Evolutionary conservation across 1,284 basidiomycete species (phyloP).

Genomic region (Marasmius fiardii): DNA sequence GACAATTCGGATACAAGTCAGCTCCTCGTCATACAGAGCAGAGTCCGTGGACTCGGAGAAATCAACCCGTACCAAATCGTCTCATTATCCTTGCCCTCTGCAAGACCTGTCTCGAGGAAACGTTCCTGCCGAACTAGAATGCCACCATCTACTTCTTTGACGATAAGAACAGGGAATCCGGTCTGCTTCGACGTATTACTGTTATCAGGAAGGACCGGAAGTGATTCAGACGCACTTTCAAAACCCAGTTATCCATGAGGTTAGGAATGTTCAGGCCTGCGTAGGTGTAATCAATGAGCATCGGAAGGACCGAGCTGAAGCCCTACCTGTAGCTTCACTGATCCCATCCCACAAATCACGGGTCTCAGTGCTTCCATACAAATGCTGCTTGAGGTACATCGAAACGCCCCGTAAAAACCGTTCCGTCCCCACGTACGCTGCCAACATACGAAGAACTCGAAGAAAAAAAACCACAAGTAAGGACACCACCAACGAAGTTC

Average conservation of each 20-base stretch:
- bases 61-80: conserved; percentile 79
- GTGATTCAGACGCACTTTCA: conserved; percentile 75
- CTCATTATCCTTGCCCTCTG: conserved; percentile 82
- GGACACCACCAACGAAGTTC: not conserved
- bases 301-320: not conserved
- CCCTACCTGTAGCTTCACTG: conserved; percentile 61
- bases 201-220: no score
- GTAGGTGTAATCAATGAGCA: no score
- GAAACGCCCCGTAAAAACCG: conserved; percentile 86
- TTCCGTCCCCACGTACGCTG: conserved; percentile 89
- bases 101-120: conserved; percentile 86
- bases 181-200: conserved; percentile 42
- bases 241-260: conserved; percentile 93
- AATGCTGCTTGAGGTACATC: conserved; percentile 83
- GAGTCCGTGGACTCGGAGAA: no score
- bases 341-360: conserved; percentile 92
- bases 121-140: conserved; percentile 87
- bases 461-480: conserved; percentile 1
- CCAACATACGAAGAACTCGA: conserved; percentile 95
- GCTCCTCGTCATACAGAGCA: conserved; percentile 4
- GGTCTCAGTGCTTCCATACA: conserved; percentile 84
- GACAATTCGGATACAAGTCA: no score
- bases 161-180: conserved; percentile 87
- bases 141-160: conserved; percentile 72
- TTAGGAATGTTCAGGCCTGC: conserved; percentile 71